These are phyloP conservation scores for Dissophora ornata DNA, from an alignment of 192 early-diverging fungal genomes.

Conservation along the genomic window DNA sequence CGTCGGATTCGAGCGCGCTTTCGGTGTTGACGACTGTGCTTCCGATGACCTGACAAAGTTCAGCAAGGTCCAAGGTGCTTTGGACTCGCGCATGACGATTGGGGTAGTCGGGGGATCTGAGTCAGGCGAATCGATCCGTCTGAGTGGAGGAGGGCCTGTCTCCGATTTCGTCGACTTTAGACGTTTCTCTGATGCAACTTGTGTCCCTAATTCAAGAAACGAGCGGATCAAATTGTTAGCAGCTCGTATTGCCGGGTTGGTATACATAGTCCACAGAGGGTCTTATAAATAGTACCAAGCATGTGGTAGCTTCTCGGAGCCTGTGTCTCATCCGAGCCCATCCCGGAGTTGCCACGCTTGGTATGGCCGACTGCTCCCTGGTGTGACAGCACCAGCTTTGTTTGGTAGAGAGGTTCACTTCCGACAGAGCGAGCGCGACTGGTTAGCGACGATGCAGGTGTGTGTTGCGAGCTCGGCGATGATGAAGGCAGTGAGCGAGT, in stretches of 20 bases:
- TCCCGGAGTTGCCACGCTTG: constrained; percentile 32
- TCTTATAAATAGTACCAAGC: no score
- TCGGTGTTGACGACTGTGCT: no score
- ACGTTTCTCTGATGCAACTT: neutral
- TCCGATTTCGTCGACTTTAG: neutral
- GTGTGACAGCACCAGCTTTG: neutral
- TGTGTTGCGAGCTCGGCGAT: neutral
- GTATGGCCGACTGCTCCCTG: neutral
- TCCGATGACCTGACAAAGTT: no score
- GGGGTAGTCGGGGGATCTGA: no score
- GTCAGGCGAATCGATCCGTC: no score
- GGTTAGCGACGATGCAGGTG: neutral
- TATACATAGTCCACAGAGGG: no score
- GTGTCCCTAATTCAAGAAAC: neutral
- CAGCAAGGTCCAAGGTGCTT: no score
- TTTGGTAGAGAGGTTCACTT: constrained; percentile 20
- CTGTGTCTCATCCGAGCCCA: constrained; percentile 4
- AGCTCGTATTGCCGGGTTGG: neutral
- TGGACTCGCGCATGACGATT: no score
- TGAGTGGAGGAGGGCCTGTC: neutral
- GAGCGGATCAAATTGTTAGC: neutral
- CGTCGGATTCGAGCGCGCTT: no score
- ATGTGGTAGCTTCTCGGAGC: constrained; percentile 13
- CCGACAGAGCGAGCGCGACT: neutral
- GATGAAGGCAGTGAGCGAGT: constrained; percentile 9